phyloP scores from a whole-genome alignment of 2,329 filamentous ascomycete species.

The Ceratocystis lukuohia region DNA sequence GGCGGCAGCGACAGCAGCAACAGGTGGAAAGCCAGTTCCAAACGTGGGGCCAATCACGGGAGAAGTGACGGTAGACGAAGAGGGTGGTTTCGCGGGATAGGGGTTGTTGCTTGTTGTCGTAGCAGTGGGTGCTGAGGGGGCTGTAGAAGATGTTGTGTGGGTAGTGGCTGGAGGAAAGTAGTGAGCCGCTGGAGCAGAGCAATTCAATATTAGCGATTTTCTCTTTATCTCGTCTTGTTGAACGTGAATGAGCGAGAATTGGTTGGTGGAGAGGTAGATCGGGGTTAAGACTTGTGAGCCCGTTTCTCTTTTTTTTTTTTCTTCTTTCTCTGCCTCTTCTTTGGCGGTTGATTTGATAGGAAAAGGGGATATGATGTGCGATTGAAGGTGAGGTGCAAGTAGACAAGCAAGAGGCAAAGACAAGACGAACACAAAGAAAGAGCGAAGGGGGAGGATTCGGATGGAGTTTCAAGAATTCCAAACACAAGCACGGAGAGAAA shows the following conservation, averaged over 20 bases:
- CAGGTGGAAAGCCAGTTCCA: conserved; percentile 7
- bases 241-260: not conserved
- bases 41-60: not conserved
- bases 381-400: conserved; percentile 8
- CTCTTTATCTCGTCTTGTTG: not conserved
- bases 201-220: conserved; percentile 21
- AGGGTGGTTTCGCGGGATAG: not conserved
- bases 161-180: conserved; percentile 26
- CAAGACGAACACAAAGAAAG: conserved; percentile 6
- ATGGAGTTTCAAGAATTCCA: not conserved
- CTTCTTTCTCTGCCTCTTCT: not conserved
- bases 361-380: conserved; percentile 9
- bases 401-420: conserved; percentile 3
- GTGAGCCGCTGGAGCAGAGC: conserved; percentile 20
- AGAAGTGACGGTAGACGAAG: conserved; percentile 3
- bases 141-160: conserved; percentile 4
- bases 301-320: not conserved
- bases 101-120: not conserved
- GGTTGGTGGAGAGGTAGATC: not conserved
- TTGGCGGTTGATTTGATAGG: conserved; percentile 1
- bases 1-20: not conserved
- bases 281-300: too few species aligned
- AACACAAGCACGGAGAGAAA: conserved; percentile 10
- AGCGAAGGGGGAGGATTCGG: conserved; percentile 6
- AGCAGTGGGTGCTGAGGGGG: not conserved